Evolutionary conservation across 2,329 filamentous ascomycete genomes (phyloP), one percentile per base, ranked within the genome.

Genomic region (Clonostachys solani): DNA sequence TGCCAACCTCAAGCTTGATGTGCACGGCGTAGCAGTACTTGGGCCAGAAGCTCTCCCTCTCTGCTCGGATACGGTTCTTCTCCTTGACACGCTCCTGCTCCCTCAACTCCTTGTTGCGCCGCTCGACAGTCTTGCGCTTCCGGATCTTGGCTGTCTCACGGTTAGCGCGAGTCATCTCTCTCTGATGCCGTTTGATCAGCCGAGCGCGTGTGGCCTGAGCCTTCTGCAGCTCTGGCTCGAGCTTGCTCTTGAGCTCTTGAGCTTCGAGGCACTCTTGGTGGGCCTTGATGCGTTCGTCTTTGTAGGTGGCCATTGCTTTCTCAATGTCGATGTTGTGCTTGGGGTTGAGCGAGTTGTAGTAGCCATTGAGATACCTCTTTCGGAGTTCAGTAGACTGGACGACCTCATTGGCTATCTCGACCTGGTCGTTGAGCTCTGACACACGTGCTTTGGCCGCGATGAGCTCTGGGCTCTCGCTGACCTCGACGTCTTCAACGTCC

Each of bases 21-120:
- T 67, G 74, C 41, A 80, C 63, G 3, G 65, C 62, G 56, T 77
- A 79, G 54, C 71, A 72, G 35, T 65, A 64, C 46, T 69, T 71
- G 5, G 76, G 72, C 77, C 76, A 80, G 55, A 76, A 77, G 4
- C 59, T 59, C 35, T 69, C 60, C 42, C 68, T 61, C 53, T 80
- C 73, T 13, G 53, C 55, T 33, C 64, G 69, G 40, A 78, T 54
- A 37, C 75, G 67, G 8, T 48, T 36, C 54, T 72, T 74, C 54
- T 80, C 75, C 47, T 68, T 68, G 3, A 19, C 36, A 7, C 55
- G 57, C 57, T 74, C 68, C 6, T 56, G 58, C 36, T 64, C 58
- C 40, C 67, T 64, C 1, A 65, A 67, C 12, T 52, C 43, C 23
- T 64, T 59, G 49, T 66, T 66, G 37, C 65, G 55, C 43, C 57